phyloP scores from a whole-genome alignment of 1,284 basidiomycete species.

The Papiliotrema fonsecae region DNA sequence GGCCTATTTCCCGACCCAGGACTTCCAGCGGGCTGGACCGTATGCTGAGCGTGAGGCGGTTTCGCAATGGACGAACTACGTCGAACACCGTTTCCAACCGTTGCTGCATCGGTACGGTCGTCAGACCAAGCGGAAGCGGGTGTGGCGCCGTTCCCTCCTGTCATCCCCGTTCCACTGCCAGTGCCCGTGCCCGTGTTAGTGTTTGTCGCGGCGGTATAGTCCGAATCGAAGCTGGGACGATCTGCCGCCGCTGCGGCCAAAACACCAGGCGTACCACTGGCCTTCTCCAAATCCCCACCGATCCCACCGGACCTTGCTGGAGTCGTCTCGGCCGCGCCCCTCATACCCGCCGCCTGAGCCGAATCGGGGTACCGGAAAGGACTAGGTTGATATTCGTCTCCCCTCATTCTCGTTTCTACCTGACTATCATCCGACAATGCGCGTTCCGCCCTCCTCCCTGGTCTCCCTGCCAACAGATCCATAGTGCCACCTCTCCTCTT shows the following conservation, averaged over 20 bases:
- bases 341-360: conserved; percentile 5
- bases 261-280: not conserved
- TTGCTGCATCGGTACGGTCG: not conserved
- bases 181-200: no score
- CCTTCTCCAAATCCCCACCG: no score
- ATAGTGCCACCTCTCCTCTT: conserved; percentile 10
- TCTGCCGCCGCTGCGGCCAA: not conserved
- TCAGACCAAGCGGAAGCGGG: conserved; percentile 2
- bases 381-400: conserved; percentile 25
- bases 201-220: not conserved
- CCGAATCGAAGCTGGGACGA: not conserved
- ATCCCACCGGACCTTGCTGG: no score
- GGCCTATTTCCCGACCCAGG: conserved; percentile 2
- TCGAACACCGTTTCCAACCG: not conserved
- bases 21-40: not conserved
- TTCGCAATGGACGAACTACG: conserved; percentile 1
- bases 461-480: conserved; percentile 8
- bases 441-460: not conserved
- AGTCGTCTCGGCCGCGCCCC: conserved; percentile 2
- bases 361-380: conserved; percentile 34
- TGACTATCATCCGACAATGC: conserved; percentile 4
- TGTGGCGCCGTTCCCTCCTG: no score
- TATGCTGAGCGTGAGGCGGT: not conserved
- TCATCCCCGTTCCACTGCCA: no score
- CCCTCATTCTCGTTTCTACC: conserved; percentile 9